Percentiles rank a stretch among this genome's conserved stretches.
Evolutionary conservation across 2,329 filamentous ascomycete genomes (phyloP).

Genomic region (Diplodia seriata): DNA sequence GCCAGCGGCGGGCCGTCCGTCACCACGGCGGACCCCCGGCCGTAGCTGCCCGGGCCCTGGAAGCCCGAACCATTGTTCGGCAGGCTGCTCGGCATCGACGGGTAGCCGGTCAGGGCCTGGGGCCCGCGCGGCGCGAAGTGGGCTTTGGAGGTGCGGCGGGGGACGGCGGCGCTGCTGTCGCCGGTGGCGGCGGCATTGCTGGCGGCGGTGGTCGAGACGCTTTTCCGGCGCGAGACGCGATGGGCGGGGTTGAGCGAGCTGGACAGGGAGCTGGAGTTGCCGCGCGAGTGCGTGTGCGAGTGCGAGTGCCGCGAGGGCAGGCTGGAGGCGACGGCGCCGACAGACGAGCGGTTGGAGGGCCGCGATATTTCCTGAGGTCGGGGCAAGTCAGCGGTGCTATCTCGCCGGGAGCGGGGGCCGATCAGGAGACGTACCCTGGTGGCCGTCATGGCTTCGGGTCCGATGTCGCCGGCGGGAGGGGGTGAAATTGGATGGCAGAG

Average conservation of each 20-base stretch:
- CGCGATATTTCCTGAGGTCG: conserved; percentile 50
- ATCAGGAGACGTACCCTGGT: conserved; percentile 44
- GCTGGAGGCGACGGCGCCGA: conserved; percentile 64
- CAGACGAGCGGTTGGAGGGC: conserved; percentile 52
- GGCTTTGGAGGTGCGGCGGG: conserved; percentile 73
- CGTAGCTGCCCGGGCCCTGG: conserved; percentile 48
- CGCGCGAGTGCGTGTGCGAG: conserved; percentile 58
- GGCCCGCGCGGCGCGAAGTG: conserved; percentile 54
- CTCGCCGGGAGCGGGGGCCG: conserved; percentile 33
- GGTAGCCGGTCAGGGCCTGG: conserved; percentile 61
- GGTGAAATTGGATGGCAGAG: not conserved
- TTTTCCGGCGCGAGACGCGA: conserved; percentile 91
- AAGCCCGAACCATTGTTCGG: conserved; percentile 58
- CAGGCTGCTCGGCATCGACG: conserved; percentile 72
- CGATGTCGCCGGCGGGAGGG: conserved; percentile 4
- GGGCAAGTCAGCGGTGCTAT: conserved; percentile 41
- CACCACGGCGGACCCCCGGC: conserved; percentile 69
- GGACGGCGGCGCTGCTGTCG: conserved; percentile 64
- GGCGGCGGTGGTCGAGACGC: conserved; percentile 77
- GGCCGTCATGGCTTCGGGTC: conserved; percentile 48
- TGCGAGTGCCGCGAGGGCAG: conserved; percentile 59
- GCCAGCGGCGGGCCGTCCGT: conserved; percentile 71
- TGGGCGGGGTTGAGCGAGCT: conserved; percentile 80
- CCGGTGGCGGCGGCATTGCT: conserved; percentile 78
- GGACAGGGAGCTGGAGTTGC: conserved; percentile 82